Evolutionary conservation across 148 eudicot species (phyloP).

Genomic region (Fallopia convolvulus): DNA sequence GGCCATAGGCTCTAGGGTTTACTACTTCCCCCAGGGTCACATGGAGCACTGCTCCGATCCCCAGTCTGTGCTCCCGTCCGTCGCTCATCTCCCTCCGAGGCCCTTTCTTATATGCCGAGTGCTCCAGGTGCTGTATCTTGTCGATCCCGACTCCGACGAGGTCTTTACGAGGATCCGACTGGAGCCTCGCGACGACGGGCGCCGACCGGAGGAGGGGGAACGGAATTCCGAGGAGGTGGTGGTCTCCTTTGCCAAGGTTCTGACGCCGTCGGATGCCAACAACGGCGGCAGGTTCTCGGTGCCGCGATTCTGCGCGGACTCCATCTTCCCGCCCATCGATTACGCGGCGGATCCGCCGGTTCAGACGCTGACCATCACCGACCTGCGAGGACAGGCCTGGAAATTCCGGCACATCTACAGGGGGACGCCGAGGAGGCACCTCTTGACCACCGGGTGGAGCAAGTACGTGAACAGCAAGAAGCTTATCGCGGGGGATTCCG

Average conservation of each 20-base stretch:
- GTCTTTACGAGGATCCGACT: constrained; percentile 41
- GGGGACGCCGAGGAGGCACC: constrained; percentile 74
- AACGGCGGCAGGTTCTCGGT: constrained; percentile 93
- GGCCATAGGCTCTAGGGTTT: constrained; percentile 34
- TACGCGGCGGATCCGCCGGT: constrained; percentile 57
- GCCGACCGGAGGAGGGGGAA: not conserved
- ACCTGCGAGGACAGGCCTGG: constrained; percentile 40
- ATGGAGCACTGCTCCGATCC: constrained; percentile 34
- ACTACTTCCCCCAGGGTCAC: constrained; percentile 85
- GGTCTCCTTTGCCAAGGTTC: constrained; percentile 52
- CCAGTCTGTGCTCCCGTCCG: not conserved
- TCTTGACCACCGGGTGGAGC: constrained; percentile 89
- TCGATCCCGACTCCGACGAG: constrained; percentile 44
- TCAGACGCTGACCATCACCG: constrained; percentile 38
- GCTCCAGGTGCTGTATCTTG: constrained; percentile 22
- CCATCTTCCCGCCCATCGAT: constrained; percentile 60
- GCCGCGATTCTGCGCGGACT: constrained; percentile 72
- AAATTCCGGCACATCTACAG: constrained; percentile 74
- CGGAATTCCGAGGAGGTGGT: constrained; percentile 1
- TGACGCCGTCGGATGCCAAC: constrained; percentile 81
- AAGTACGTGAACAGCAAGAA: constrained; percentile 63
- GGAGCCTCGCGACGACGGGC: constrained; percentile 16
- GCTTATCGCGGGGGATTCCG: constrained; percentile 62
- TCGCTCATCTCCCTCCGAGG: constrained; percentile 8
- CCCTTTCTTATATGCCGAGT: constrained; percentile 51